Evolutionary conservation across 805 yeast genomes (phyloP).

Genomic region (Yarrowia sp.): DNA sequence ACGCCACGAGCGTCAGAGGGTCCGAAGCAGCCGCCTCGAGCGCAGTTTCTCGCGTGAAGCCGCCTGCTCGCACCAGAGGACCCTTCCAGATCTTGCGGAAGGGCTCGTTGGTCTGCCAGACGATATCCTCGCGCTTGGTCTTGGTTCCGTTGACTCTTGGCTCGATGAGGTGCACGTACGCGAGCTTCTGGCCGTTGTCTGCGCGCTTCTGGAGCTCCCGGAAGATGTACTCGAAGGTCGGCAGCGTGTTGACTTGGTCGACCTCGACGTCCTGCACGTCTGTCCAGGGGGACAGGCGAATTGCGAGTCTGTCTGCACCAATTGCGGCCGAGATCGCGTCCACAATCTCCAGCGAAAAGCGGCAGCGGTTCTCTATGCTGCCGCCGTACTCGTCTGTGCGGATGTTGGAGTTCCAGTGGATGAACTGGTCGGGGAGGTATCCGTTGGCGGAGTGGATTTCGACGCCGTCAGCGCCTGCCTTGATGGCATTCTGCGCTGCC

Average conservation of each 20-base stretch:
- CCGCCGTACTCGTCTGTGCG: slow-evolving; percentile 67
- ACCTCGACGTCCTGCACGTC: slow-evolving; percentile 28
- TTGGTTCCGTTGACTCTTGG: slow-evolving; percentile 37
- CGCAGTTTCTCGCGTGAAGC: slow-evolving; percentile 30
- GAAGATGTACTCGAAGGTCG: slow-evolving; percentile 44
- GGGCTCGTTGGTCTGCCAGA: slow-evolving; percentile 28
- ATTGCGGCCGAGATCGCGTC: slow-evolving; percentile 51
- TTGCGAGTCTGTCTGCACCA: slow-evolving; percentile 51
- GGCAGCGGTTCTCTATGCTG: slow-evolving; percentile 52
- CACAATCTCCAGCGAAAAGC: slow-evolving; percentile 51
- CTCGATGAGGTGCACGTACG: slow-evolving; percentile 43
- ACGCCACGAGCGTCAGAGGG: slow-evolving; percentile 38
- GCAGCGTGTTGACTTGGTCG: slow-evolving; percentile 36
- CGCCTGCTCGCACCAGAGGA: slow-evolving; percentile 45
- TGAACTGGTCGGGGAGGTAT: slow-evolving; percentile 50
- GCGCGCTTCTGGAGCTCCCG: slow-evolving; percentile 45
- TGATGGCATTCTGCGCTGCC: slow-evolving; percentile 54
- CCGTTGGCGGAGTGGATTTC: slow-evolving; percentile 69
- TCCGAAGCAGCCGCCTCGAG: slow-evolving; percentile 35
- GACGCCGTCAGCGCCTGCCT: slow-evolving; percentile 59
- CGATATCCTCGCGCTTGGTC: slow-evolving; percentile 31
- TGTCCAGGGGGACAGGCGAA: slow-evolving; percentile 42
- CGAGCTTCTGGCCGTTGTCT: slow-evolving; percentile 38
- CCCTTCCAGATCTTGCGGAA: slow-evolving; percentile 48
- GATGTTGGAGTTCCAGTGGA: slow-evolving; percentile 46